A percentile compares a stretch with the other conserved stretches of the same genome.
Conservation (phyloP, 768 basidiomycete genomes). For the Amanita muscaria region DNA sequence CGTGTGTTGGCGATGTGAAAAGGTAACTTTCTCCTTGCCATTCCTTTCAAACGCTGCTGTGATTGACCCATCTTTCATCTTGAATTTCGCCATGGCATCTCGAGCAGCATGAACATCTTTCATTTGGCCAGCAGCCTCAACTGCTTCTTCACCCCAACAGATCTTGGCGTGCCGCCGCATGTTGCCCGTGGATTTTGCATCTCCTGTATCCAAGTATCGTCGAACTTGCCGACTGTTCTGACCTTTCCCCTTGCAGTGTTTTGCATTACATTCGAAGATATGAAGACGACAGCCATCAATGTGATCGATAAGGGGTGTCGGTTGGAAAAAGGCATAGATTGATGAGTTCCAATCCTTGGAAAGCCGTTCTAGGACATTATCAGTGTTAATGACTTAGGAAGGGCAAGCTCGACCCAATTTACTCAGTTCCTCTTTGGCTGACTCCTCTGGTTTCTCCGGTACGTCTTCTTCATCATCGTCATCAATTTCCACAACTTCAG, state of each 20-base stretch:
- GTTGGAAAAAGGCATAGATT: constrained; percentile 12
- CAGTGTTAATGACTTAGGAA: too few species aligned
- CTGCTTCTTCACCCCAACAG: constrained; percentile 21
- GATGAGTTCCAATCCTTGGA: constrained; percentile 8
- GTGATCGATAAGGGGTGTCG: constrained; percentile 7
- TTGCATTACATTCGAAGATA: constrained; percentile 10
- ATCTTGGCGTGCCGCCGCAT: constrained; percentile 16
- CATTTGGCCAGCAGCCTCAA: constrained; percentile 11
- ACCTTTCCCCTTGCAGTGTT: constrained; percentile 7
- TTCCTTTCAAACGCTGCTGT: constrained; percentile 18
- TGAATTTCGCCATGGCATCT: not conserved
- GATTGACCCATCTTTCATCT: constrained; percentile 14
- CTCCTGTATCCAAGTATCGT: constrained; percentile 10
- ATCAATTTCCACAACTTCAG: too few species aligned
- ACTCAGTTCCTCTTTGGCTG: too few species aligned
- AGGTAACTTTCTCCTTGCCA: constrained; percentile 13
- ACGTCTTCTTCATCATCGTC: too few species aligned
- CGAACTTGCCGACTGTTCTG: too few species aligned
- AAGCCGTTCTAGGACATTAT: too few species aligned
- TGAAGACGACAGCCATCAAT: constrained; percentile 4
- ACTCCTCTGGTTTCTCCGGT: too few species aligned
- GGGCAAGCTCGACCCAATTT: too few species aligned
- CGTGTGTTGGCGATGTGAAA: too few species aligned
- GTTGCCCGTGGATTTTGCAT: constrained; percentile 16
- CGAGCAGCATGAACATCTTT: constrained; percentile 8